phyloP scores from a whole-genome alignment of 208 protist genomes.

The Crithidia fasciculata region DNA sequence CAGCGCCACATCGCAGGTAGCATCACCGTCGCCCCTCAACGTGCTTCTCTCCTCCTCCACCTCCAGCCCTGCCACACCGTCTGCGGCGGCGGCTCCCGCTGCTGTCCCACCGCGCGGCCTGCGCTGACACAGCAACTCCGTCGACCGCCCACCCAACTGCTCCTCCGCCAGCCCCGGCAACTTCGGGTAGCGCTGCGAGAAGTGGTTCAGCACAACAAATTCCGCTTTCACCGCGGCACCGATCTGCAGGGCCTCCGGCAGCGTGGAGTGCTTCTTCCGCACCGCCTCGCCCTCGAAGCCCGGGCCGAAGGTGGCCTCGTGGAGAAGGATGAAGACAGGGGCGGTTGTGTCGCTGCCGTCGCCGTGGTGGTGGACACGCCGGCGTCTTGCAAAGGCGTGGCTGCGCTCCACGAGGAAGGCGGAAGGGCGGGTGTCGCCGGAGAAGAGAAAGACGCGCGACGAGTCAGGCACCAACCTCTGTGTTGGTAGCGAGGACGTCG shows the following conservation, averaged over 20 bases:
- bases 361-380: background rate
- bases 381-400: slow-evolving; percentile 37
- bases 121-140: slow-evolving; percentile 20
- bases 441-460: slow-evolving; percentile 84
- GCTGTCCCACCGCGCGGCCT: background rate
- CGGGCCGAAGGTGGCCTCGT: slow-evolving; percentile 95
- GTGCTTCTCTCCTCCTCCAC: background rate
- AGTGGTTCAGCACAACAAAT: slow-evolving; percentile 89
- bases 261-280: slow-evolving; percentile 88
- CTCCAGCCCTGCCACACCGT: background rate
- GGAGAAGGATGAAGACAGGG: slow-evolving; percentile 83
- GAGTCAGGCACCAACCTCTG: slow-evolving; percentile 1
- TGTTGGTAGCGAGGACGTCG: background rate
- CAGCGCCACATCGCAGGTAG: too few species aligned
- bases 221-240: slow-evolving; percentile 43
- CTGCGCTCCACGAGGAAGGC: slow-evolving; percentile 68
- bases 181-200: slow-evolving; percentile 92
- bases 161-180: slow-evolving; percentile 66
- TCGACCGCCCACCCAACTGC: slow-evolving; percentile 46
- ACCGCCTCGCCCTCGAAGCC: slow-evolving; percentile 82
- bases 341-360: background rate
- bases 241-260: slow-evolving; percentile 82
- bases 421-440: slow-evolving; percentile 91
- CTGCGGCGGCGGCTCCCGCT: background rate
- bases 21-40: too few species aligned